Conservation (phyloP, 2,329 filamentous ascomycete species). For the Aureobasidium sp. region DNA sequence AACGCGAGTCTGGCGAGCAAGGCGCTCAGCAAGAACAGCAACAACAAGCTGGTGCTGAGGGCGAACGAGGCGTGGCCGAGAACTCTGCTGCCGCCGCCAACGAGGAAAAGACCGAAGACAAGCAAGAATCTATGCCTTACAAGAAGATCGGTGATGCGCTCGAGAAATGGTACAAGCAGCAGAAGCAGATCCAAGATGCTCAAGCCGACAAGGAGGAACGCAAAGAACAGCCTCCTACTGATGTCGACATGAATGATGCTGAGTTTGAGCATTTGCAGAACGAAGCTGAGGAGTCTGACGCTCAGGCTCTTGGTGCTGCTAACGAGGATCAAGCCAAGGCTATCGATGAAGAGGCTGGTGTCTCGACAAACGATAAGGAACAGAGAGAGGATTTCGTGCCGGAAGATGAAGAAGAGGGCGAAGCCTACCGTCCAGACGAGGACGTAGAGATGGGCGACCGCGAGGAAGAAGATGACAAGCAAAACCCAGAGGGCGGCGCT, state of each 20-base stretch:
- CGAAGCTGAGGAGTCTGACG: constrained; percentile 83
- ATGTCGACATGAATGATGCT: constrained; percentile 78
- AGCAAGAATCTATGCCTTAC: constrained; percentile 69
- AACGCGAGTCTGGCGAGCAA: constrained; percentile 72
- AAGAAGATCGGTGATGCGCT: constrained; percentile 95
- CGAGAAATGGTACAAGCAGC: constrained; percentile 92
- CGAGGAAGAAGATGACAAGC: constrained; percentile 30
- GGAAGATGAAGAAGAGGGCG: constrained; percentile 29
- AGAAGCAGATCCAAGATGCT: constrained; percentile 74
- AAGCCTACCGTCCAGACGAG: constrained; percentile 40
- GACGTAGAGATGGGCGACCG: constrained; percentile 38
- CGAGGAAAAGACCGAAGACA: constrained; percentile 22
- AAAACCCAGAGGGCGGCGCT: constrained; percentile 27
- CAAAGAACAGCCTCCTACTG: constrained; percentile 56
- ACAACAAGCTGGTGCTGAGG: constrained; percentile 27
- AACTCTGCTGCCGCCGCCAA: constrained; percentile 19
- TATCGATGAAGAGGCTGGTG: constrained; percentile 89
- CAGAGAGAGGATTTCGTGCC: constrained; percentile 34
- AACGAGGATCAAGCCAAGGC: constrained; percentile 88
- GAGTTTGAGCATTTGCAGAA: constrained; percentile 96
- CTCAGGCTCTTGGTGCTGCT: constrained; percentile 91
- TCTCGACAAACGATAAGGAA: constrained; percentile 68
- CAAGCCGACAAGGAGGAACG: constrained; percentile 57
- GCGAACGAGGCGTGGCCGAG: constrained; percentile 23
- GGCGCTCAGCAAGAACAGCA: constrained; percentile 66